Evolutionary conservation across 1,284 basidiomycete genomes (phyloP), one percentile per base, ranked within the genome.

Genomic region (Melampsora abietis-canadensis): DNA sequence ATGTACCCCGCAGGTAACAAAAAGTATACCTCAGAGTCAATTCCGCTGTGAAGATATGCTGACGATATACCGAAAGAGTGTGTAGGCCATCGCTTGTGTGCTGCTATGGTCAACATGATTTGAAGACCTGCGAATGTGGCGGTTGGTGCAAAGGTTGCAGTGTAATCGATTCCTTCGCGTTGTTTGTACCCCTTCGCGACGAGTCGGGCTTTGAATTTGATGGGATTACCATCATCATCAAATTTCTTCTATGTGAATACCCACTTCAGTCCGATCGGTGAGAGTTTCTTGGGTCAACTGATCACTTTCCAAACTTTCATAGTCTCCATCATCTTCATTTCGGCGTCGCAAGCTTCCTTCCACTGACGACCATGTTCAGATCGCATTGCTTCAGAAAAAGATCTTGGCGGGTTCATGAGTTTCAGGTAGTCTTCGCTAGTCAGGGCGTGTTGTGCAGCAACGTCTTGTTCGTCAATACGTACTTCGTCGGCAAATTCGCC

Each of bases 161-260:
- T 3, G n/a, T 48, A 48, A 3, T 73, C 62, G 21, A 65, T 40
- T 0, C 69, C 46, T 27, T 30, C n/a, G 0, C 24, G 19, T 65
- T 73, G 69, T n/a, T 15, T 57, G 37, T 64, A 73, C 0, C 69
- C 62, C 15, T 30, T 51, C 7, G 61, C 62, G 1, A 73, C 48
- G 15, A 63, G 63, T 30, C 51, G 27, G 0, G 51, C 69, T n/a
- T 72, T 72, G 27, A 72, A 64, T 1, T 24, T 48, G 4, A 21
- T 27, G 2, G 31, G 46, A 17, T 3, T 17, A 0, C 60, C 61
- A 2, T n/a, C 8, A 0, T 14, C 8, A 17, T 72, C 47, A 15
- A 48, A n/a, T 15, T 31, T 19, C n/a, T 72, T 72, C 0, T 61
- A 31, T 1, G 59, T 34, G 37, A 72, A 72, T 10, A 72, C 68